A percentile compares a stretch with the other conserved stretches of the same genome.
Conservation (phyloP, 2,329 filamentous ascomycete genomes). For the Orbilia brochopaga region DNA sequence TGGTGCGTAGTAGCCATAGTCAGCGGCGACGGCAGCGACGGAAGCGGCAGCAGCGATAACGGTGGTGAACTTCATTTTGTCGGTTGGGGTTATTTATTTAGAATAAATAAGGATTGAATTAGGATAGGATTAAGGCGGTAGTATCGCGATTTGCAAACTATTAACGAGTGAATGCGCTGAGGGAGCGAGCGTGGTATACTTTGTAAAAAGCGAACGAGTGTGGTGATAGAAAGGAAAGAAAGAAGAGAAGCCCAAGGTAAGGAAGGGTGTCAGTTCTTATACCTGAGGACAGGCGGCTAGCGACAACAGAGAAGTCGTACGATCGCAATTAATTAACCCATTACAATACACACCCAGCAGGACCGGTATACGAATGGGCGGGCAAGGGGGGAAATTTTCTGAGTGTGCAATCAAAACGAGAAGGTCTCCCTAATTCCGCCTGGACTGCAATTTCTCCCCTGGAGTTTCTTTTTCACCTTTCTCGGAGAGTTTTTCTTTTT, state of each 20-base stretch:
- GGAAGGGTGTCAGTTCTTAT: conserved; percentile 50
- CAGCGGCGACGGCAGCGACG: conserved; percentile 28
- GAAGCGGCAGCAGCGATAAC: conserved; percentile 42
- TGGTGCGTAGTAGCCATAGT: conserved; percentile 16
- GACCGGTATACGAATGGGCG: conserved; percentile 11
- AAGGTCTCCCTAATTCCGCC: conserved; percentile 49
- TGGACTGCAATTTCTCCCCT: conserved; percentile 14
- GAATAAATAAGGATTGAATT: conserved; percentile 48
- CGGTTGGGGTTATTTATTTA: conserved; percentile 42
- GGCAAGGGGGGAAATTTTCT: conserved; percentile 30
- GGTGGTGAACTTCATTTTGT: conserved; percentile 50
- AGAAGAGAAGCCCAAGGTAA: conserved; percentile 35
- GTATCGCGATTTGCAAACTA: conserved; percentile 49
- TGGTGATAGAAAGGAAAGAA: conserved; percentile 49
- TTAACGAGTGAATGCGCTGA: conserved; percentile 52
- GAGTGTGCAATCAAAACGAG: conserved; percentile 48
- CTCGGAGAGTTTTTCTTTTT: conserved; percentile 25
- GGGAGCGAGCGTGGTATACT: conserved; percentile 50
- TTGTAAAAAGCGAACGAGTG: conserved; percentile 51
- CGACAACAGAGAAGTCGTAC: conserved; percentile 34
- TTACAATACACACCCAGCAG: not conserved
- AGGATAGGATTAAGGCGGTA: conserved; percentile 26
- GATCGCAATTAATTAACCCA: conserved; percentile 36
- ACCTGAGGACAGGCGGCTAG: conserved; percentile 31
- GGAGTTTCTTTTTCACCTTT: conserved; percentile 9